Conservation (phyloP, 2,329 filamentous ascomycete species). For the Pseudogymnoascus sp. region DNA sequence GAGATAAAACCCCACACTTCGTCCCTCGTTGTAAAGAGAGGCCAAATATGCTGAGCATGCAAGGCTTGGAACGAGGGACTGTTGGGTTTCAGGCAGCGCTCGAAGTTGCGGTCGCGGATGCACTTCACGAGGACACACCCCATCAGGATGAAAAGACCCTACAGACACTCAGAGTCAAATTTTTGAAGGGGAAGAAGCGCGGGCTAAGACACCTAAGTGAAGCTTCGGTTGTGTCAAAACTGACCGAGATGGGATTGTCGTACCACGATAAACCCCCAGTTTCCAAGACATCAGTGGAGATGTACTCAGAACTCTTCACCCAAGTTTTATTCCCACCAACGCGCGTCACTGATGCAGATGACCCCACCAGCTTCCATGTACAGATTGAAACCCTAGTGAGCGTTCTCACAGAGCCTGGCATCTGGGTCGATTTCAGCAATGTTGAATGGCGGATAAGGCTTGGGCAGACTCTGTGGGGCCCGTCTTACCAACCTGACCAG, state of each 20-base stretch:
- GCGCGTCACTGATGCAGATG: slow-evolving; percentile 46
- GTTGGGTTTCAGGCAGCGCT: slow-evolving; percentile 62
- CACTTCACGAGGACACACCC: slow-evolving; percentile 52
- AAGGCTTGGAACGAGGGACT: slow-evolving; percentile 62
- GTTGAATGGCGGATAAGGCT: slow-evolving; percentile 69
- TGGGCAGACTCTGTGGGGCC: slow-evolving; percentile 63
- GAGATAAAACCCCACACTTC: slow-evolving; percentile 22
- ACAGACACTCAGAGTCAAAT: slow-evolving; percentile 18
- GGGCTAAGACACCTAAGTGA: slow-evolving; percentile 48
- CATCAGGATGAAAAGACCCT: slow-evolving; percentile 22
- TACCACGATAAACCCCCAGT: slow-evolving; percentile 42
- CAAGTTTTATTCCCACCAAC: slow-evolving; percentile 50
- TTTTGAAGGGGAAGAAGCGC: slow-evolving; percentile 29
- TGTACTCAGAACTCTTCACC: slow-evolving; percentile 55
- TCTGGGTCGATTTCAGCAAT: slow-evolving; percentile 68
- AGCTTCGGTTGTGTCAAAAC: slow-evolving; percentile 48
- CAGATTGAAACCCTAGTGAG: slow-evolving; percentile 63
- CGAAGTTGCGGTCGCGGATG: slow-evolving; percentile 57
- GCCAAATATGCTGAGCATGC: slow-evolving; percentile 65
- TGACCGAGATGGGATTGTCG: slow-evolving; percentile 43
- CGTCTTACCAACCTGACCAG: slow-evolving; percentile 39
- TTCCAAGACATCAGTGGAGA: slow-evolving; percentile 44
- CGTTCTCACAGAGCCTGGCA: slow-evolving; percentile 54
- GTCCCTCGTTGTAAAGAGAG: slow-evolving; percentile 26
- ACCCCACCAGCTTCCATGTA: slow-evolving; percentile 56